Base-by-base conservation (phyloP, 805 yeast species). In the Candida dajiaensis region DNA sequence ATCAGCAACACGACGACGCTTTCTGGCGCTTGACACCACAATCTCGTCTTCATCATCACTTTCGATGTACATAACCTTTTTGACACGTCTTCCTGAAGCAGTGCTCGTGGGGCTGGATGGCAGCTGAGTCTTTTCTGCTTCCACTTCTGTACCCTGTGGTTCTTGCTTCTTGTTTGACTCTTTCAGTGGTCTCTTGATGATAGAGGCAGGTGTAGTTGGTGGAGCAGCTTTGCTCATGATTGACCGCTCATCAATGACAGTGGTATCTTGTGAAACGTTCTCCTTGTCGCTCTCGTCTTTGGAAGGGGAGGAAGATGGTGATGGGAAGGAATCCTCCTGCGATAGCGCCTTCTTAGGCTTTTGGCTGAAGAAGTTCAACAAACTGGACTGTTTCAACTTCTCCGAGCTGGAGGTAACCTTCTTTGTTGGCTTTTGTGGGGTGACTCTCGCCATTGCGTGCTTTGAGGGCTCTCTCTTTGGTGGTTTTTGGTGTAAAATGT, bases 11-110 rank as follows among this genome's bases (percentile, higher is more conserved):
- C 59, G 59, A 39, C 63, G 59, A 20, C 53, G 53, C 45, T 60
- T 61, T 36, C 59, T 56, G 31, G 46, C 45, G 7, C 42, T 46
- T 47, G 40, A 46, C 19, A 50, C 65, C 13, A 52, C 48, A 36
- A 19, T 13, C 4, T 44, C 61, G 22, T 64, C 72, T 2, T 65
- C 72, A 5, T 66, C 72, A 38, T 66, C 62, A 13, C 61, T 44
- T 53, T 71, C 77, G 1, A 63, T 56, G 46, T 71, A 71, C 40
- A 57, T 64, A 6, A 69, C 50, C 20, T 50, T 65, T 48, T 58
- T 56, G 39, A 42, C 46, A 19, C 49, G 47, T 38, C 52, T 38
- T 45, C 57, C 52, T 6, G 50, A 28, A 3, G 36, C 36, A 16
- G 36, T 33, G 19, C 25, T 38, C 6, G 46, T 50, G 10, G 56